These are phyloP conservation scores for Aspergillus biplanus DNA, from an alignment of 495 filamentous ascomycete genomes.

Conservation along the genomic window DNA sequence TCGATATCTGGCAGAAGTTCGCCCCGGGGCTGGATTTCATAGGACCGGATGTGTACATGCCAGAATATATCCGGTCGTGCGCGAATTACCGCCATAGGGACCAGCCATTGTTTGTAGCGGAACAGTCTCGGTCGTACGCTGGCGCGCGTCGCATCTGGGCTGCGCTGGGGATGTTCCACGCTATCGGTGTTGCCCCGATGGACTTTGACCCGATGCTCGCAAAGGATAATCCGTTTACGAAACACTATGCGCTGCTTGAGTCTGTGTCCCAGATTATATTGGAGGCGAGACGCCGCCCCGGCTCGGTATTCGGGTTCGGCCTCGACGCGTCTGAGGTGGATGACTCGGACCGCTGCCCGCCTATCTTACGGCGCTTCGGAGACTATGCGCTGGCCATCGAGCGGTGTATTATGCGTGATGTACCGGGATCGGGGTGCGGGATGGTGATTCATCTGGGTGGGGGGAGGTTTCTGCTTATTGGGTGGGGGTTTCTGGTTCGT, in stretches of 20 bases:
- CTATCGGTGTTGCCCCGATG: neutral
- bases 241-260: neutral
- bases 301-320: conserved; percentile 3
- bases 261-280: too few species aligned
- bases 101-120: conserved; percentile 7
- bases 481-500: conserved; percentile 6
- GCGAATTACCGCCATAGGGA: neutral
- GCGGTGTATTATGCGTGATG: conserved; percentile 3
- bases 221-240: conserved; percentile 1
- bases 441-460: conserved; percentile 13
- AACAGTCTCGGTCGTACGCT: conserved; percentile 2
- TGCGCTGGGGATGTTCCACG: neutral
- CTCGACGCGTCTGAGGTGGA: neutral
- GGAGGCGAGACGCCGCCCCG: neutral
- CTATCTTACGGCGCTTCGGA: conserved; percentile 4
- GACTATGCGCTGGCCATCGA: conserved; percentile 8
- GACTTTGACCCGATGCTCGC: conserved; percentile 4
- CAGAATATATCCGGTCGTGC: conserved; percentile 37
- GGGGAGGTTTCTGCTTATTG: conserved; percentile 5
- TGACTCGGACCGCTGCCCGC: neutral
- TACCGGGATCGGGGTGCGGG: conserved; percentile 3
- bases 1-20: conserved; percentile 50
- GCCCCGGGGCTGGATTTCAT: conserved; percentile 52
- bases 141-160: conserved; percentile 7
- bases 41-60: conserved; percentile 52